Evolutionary conservation across 768 basidiomycete species (phyloP), one percentile per base, ranked within the genome.

Genomic region (Tricholoma furcatifolium): DNA sequence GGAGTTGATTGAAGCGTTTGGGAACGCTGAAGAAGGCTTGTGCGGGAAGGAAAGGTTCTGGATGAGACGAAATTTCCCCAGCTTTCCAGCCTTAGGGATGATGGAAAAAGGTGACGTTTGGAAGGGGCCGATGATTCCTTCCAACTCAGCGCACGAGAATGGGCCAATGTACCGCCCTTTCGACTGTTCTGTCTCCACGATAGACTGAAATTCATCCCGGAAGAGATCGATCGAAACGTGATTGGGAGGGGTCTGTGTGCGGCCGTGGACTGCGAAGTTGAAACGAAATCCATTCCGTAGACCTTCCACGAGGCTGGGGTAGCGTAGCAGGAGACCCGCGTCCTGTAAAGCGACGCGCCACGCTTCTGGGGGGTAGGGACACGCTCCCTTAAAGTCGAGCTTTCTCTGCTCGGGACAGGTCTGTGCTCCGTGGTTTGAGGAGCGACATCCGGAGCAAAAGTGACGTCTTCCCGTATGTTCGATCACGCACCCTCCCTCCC

Each of bases 31-130:
- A 23, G 24, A 39, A 12, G 7, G 6, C 10, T 17, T 18, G 3
- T 42, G 49, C 0, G 59, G 60, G 23, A 58, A 65, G 0, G 62
- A 69, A 21, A 68, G 56, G 21, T 72, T 66, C 17, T 71, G 70
- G 2, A 72, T 57, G 4, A 65, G 47, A 0, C 61, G 46, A 8
- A 46, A 65, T 15, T 60, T 62, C 0, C 58, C 60, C 0, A 62
- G 62, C 4, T 58, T 62, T 5, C 61, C 54, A 0, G 60, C 47
- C 32, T 52, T 1, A 67, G 70, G n/a, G n/a, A n/a, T n/a, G n/a
- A n/a, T n/a, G n/a, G n/a, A n/a, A n/a, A n/a, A n/a, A n/a, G n/a
- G n/a, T 1, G 63, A 70, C 0, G 66, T 54, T 21, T 70, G 69
- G 34, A 70, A 71, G 0, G 60, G 64, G 1, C 71, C 67, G 8